These are phyloP conservation scores for Cutaneotrichosporon sp. DNA, from an alignment of 1,284 basidiomycete species.

Conservation along the genomic window DNA sequence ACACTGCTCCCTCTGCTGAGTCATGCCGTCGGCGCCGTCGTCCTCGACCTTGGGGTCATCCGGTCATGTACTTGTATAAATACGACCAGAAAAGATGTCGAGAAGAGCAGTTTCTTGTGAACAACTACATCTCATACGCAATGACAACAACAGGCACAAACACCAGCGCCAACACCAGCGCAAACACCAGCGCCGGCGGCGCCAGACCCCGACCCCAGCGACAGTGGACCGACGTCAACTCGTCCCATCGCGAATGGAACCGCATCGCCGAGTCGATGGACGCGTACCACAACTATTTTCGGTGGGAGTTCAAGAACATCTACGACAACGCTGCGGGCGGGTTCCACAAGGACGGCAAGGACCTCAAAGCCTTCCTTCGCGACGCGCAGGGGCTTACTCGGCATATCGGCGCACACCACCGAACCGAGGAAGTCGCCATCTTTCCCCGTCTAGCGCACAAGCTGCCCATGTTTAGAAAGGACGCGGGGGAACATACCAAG, in stretches of 20 bases:
- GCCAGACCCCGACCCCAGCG: no score
- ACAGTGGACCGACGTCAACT: no score
- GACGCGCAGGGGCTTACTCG: constrained; percentile 51
- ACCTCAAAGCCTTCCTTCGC: constrained; percentile 51
- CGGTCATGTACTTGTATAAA: no score
- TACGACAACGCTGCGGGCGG: constrained; percentile 52
- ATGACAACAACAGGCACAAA: no score
- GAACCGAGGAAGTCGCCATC: constrained; percentile 54
- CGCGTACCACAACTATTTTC: constrained; percentile 40
- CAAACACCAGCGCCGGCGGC: no score
- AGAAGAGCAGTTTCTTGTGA: no score
- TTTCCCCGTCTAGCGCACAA: constrained; percentile 61
- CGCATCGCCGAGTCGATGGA: constrained; percentile 42
- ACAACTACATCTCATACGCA: no score
- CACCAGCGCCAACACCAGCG: no score
- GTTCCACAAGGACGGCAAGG: constrained; percentile 52
- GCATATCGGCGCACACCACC: constrained; percentile 62
- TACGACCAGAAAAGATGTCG: no score
- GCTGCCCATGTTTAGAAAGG: constrained; percentile 57
- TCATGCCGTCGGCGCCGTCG: no score
- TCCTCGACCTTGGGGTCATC: no score
- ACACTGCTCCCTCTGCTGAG: no score
- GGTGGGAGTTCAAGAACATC: constrained; percentile 37
- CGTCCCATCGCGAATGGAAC: constrained; percentile 12
- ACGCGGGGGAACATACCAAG: constrained; percentile 55